Evolutionary conservation across 257 asterid genomes (phyloP).

Genomic region (Nicotiana tabacum): DNA sequence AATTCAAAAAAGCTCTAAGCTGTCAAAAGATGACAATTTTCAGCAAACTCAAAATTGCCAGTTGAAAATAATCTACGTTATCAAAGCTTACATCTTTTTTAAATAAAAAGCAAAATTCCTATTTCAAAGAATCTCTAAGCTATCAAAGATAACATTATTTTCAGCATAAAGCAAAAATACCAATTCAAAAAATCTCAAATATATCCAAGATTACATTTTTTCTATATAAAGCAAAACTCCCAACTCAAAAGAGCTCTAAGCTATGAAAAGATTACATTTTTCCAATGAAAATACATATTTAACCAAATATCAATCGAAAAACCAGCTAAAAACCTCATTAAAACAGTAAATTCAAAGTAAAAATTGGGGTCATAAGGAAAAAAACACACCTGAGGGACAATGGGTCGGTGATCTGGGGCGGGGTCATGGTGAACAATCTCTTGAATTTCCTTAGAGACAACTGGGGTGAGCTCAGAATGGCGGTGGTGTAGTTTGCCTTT

Average conservation of each 20-base stretch:
- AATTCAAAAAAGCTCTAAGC: background rate
- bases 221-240: background rate
- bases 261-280: background rate
- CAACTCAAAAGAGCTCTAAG: background rate
- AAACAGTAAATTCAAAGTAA: background rate
- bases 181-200: background rate
- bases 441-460: constrained; percentile 67
- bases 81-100: background rate
- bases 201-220: background rate
- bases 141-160: background rate
- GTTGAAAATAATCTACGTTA: background rate
- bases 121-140: background rate
- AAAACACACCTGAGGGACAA: constrained; percentile 40
- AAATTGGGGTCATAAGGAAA: background rate
- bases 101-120: background rate
- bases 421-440: constrained; percentile 56
- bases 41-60: background rate
- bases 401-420: constrained; percentile 63
- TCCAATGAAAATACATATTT: background rate
- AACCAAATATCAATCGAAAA: background rate
- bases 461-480: constrained; percentile 48
- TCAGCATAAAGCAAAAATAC: background rate
- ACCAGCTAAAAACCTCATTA: background rate
- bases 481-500: constrained; percentile 25
- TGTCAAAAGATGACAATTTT: background rate